Evolutionary conservation across 306 rosid genomes (phyloP), one percentile per base, ranked within the genome.

Genomic region (Arachis stenosperma): DNA sequence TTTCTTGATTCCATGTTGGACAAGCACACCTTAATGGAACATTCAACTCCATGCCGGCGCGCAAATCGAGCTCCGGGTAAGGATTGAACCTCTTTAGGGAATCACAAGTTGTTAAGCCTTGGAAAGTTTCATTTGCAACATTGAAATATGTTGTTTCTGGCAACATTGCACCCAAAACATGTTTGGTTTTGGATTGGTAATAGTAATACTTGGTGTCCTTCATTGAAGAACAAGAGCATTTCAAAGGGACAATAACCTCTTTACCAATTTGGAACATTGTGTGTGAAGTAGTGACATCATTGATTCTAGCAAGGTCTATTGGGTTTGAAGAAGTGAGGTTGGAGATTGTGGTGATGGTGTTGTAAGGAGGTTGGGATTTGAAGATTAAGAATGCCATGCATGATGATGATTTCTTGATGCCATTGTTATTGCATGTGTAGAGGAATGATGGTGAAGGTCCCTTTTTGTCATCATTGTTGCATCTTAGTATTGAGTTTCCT

Each of bases 1-100:
- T 57, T 10, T 53, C 41, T 64, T 86, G 89, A 55, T 83, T 67
- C 66, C 10, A 29, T 0, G 91, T 82, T 5, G 96, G 90, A 78
- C 96, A 89, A 73, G 97, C 90, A 68, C 96, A 91, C 53, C 87
- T 76, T 8, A 91, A 90, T 6, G 91, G 87, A 12, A 89, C 96
- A 10, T 71, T 48, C 72, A 91, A 55, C 60, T 69, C 58, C 77
- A 80, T n/a, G 30, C 86, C 83, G 2, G 82, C 61, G 0, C 0
- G 12, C 65, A 91, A 73, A 39, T 73, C 55, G 3, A 57, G 8
- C 10, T 42, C 83, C 2, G 74, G 81, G 3, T 75, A 71, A 15
- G 73, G 65, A 82, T 91, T 89, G 0, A 58, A 79, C 13, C 46
- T 77, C 2, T 6, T 29, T 67, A 89, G 90, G 67, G 91, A 69